phyloP scores from a whole-genome alignment of 2,329 filamentous ascomycete species.

The Claviceps paspali region DNA sequence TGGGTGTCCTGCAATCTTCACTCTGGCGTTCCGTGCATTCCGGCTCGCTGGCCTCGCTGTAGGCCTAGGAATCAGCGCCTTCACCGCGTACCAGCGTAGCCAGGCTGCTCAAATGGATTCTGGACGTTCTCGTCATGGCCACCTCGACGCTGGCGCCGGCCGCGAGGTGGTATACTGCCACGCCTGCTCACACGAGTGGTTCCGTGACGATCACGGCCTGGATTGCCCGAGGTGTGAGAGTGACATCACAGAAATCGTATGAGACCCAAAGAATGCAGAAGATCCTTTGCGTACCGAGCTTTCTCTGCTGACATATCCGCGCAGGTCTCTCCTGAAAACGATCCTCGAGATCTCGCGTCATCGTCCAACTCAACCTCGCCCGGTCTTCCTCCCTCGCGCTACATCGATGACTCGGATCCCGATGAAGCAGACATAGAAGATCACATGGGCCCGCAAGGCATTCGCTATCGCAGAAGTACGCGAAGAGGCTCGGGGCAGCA shows the following conservation, averaged over 20 bases:
- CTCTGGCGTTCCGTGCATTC: constrained; percentile 40
- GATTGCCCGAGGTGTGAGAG: constrained; percentile 62
- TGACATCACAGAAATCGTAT: constrained; percentile 76
- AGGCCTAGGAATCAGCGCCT: constrained; percentile 42
- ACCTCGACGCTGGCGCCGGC: constrained; percentile 33
- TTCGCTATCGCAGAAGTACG: constrained; percentile 24
- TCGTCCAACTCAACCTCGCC: constrained; percentile 16
- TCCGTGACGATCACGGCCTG: constrained; percentile 50
- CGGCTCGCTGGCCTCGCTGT: constrained; percentile 39
- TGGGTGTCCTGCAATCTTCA: constrained; percentile 13
- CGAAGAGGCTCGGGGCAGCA: constrained; percentile 11
- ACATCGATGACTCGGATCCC: constrained; percentile 35
- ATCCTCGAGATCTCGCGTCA: constrained; percentile 37
- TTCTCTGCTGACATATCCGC: constrained; percentile 7
- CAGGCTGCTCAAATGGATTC: constrained; percentile 26
- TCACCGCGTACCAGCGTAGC: constrained; percentile 36
- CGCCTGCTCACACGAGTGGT: constrained; percentile 68
- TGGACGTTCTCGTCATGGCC: constrained; percentile 13
- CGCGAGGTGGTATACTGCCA: constrained; percentile 79
- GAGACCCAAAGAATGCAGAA: constrained; percentile 16
- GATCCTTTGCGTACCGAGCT: background rate
- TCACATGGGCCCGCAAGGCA: constrained; percentile 26
- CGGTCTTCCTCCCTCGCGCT: constrained; percentile 12
- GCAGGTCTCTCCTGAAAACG: constrained; percentile 40
- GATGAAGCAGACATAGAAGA: constrained; percentile 45